These are phyloP conservation scores for Xylaria sp. DNA, from an alignment of 2,329 filamentous ascomycete genomes.

Conservation along the genomic window DNA sequence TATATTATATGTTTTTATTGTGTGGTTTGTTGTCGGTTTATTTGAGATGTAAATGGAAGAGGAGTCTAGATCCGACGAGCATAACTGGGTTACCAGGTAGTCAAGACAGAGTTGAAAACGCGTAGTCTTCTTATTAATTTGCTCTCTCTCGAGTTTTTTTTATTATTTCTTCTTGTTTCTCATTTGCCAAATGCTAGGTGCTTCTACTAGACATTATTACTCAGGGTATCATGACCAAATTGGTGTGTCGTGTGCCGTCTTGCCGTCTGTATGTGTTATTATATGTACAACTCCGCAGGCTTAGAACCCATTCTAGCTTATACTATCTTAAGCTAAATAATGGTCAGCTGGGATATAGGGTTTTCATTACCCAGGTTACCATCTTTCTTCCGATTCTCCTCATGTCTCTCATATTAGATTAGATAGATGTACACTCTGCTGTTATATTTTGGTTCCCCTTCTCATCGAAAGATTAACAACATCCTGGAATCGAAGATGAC, in stretches of 20 bases:
- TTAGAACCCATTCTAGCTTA: constrained; percentile 2
- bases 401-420: constrained; percentile 30
- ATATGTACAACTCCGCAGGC: constrained; percentile 41
- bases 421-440: constrained; percentile 20
- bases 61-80: not conserved
- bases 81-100: too few relatives aligned
- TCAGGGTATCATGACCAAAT: constrained; percentile 48
- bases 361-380: constrained; percentile 16
- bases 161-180: constrained; percentile 12
- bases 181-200: constrained; percentile 33
- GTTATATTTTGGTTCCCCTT: not conserved
- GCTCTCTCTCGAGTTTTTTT: not conserved
- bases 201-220: constrained; percentile 45
- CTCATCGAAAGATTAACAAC: constrained; percentile 49
- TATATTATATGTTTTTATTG: too few relatives aligned
- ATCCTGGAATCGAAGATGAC: constrained; percentile 59
- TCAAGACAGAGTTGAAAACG: not conserved
- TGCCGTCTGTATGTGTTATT: constrained; percentile 35
- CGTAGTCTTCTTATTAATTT: not conserved
- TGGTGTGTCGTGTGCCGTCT: constrained; percentile 32
- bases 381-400: constrained; percentile 13
- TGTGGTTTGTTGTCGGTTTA: too few relatives aligned
- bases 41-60: too few relatives aligned
- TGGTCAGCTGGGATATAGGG: constrained; percentile 17
- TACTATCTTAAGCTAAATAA: constrained; percentile 6